Base-by-base conservation (phyloP, 768 basidiomycete species). In the Phaeotremella skinneri region DNA sequence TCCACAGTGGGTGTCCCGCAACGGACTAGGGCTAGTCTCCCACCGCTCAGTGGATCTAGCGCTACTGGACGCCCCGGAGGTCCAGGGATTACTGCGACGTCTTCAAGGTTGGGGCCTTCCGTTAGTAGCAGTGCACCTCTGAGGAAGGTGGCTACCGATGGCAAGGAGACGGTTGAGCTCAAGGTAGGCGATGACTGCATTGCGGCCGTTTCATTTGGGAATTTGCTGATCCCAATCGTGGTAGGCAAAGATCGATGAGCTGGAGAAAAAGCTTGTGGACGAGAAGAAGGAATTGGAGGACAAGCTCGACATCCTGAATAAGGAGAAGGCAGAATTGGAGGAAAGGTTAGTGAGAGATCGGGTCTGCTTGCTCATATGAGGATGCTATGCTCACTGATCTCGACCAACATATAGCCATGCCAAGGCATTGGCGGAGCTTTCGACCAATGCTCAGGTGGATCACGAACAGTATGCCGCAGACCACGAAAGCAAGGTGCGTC, bases 261-360 rank as follows among this genome's bases (percentile, higher is more conserved):
- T 61, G 2, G 56, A 61, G 56, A 62, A 58, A 37, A 27, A 51
- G 41, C 42, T 55, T 50, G 30, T 16, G 41, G 49, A 43, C 1
- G 59, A 61, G 43, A 61, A 64, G 27, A 16, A 43, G 20, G 63
- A 42, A 14, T 41, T 50, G 26, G 64, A 59, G 27, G 57, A 49
- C 4, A 63, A 54, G 29, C 7, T 62, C 32, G 54, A 29, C 2
- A 51, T 47, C 13, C 23, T 58, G 32, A 50, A 29, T 23, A 53
- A 49, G 32, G 57, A 67, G 43, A 65, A 57, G 39, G 51, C 32
- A 17, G 56, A 63, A 20, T 25, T 68, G 13, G 66, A 68, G 31
- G 45, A 64, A 17, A 41, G 49, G 67, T 68, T 37, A 47, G 61
- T 13, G 21, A 45, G 9, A 9, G 43, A 6, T 14, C n/a, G 37